Base-by-base conservation (phyloP, 2,329 filamentous ascomycete genomes). In the Pseudogymnoascus destructans region DNA sequence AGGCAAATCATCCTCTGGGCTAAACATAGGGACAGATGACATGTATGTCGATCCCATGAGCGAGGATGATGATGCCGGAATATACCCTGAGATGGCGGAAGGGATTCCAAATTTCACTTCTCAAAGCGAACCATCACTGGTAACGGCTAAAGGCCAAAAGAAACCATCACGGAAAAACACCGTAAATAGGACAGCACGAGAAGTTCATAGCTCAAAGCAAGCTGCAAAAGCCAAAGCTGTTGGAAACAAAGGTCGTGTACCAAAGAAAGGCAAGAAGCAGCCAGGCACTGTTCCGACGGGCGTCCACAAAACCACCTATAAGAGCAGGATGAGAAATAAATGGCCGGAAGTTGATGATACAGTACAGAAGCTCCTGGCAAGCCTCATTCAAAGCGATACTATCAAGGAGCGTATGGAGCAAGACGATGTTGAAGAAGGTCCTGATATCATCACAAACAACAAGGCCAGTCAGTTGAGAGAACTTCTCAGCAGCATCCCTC, bases 401-500 rank as follows among this genome's bases (percentile, higher is more conserved):
- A 57, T 61, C 32, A 23, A 21, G 15, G 57, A 61, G 10, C 46
- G 55, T 13, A 38, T 54, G n/a, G 55, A 8, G 15, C 35, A 59
- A 57, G 54, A 5, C 19, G 59, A 56, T 46, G 35, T 36, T 21
- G 58, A 57, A 1, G 54, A 59, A 1, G 66, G 65, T 15, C 62
- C 62, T 6, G 40, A 40, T 11, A 66, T 69, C 1, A 61, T 60
- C 10, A 19, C 54, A 2, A 38, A 59, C 1, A 59, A 15, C 5
- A 69, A 70, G 58, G 33, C 57, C 1, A 59, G 55, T 0, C 67
- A 69, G 33, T 61, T 68, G 11, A 59, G 66, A 27, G 54, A 58
- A 5, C 46, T 70, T 2, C 60, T 67, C 15, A 60, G 64, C 1
- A 66, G 64, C 27, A 64, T 68, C 10, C 67, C 68, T 1, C 25